Evolutionary conservation across 1,284 basidiomycete species (phyloP).

Genomic region (Fomitopsis betulina): DNA sequence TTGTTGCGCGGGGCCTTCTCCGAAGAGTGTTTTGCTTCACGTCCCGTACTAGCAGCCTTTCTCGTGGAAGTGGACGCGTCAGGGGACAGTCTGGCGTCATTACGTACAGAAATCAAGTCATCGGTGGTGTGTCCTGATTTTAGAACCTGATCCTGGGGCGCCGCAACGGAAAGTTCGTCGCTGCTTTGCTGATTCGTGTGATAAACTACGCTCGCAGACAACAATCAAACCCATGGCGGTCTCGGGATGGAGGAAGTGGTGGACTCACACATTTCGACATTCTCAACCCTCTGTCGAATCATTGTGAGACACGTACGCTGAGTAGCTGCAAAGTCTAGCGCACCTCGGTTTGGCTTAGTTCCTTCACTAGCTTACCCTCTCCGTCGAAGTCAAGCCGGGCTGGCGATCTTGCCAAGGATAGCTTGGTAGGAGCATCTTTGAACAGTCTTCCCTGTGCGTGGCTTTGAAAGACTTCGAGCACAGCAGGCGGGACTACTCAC

Average conservation of each 20-base stretch:
- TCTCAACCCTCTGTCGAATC: constrained; percentile 15
- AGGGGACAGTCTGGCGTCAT: background rate
- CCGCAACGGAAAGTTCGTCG: constrained; percentile 1
- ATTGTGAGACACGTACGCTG: background rate
- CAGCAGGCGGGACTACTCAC: constrained; percentile 23
- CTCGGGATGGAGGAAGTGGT: too few species aligned
- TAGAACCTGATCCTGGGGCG: background rate
- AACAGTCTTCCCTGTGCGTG: background rate
- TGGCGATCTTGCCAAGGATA: constrained; percentile 15
- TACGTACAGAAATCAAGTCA: background rate
- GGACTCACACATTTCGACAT: constrained; percentile 16
- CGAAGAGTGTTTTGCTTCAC: too few species aligned
- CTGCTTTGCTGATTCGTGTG: constrained; percentile 7
- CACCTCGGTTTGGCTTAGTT: constrained; percentile 17
- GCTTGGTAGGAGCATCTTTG: constrained; percentile 9
- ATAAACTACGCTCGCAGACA: constrained; percentile 3
- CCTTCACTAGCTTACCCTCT: constrained; percentile 11
- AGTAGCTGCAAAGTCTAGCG: background rate
- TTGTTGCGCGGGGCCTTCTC: too few species aligned
- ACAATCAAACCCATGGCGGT: background rate
- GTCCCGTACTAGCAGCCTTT: too few species aligned
- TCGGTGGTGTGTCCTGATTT: background rate
- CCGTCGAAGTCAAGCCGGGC: constrained; percentile 16
- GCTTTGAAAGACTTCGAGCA: background rate
- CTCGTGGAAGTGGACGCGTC: too few species aligned